These are phyloP conservation scores for Eimeria maxima DNA, from an alignment of 169 alveolate species.

Conservation along the genomic window DNA sequence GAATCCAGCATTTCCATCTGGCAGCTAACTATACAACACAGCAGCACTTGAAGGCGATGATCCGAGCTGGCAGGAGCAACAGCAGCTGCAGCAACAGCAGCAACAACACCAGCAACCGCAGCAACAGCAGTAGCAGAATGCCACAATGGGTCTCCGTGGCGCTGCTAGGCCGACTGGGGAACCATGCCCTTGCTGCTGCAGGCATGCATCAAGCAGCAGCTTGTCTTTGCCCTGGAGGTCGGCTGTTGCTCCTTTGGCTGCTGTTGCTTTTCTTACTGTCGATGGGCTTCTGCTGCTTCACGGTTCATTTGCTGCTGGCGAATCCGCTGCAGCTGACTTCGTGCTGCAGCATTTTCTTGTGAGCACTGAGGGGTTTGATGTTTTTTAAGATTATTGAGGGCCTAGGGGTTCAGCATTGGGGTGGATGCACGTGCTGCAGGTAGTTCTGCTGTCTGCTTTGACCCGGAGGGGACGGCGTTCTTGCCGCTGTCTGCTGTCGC, in stretches of 20 bases:
- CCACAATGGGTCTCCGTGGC: constrained; percentile 83
- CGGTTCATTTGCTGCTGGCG: background rate
- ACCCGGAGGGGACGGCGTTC: constrained; percentile 45
- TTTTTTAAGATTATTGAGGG: no score
- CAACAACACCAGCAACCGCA: constrained; percentile 48
- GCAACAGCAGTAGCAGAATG: constrained; percentile 56
- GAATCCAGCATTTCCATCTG: background rate
- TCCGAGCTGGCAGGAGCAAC: constrained; percentile 6
- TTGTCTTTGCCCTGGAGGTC: constrained; percentile 41
- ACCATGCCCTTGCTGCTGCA: constrained; percentile 84
- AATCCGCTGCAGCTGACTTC: background rate
- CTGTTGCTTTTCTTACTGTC: background rate
- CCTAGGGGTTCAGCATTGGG: background rate
- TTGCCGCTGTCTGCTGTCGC: constrained; percentile 51
- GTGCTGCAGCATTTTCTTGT: no score
- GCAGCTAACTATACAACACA: constrained; percentile 39
- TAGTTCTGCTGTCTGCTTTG: constrained; percentile 1
- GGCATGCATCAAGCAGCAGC: constrained; percentile 84
- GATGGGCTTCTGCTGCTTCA: background rate
- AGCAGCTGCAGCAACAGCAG: constrained; percentile 47
- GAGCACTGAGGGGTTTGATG: no score
- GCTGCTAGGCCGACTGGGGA: constrained; percentile 86
- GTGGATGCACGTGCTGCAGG: background rate
- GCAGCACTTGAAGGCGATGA: constrained; percentile 11
- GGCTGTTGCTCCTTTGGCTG: constrained; percentile 9